Evolutionary conservation across 306 rosid species (phyloP).

Genomic region (Bauhinia variegata): DNA sequence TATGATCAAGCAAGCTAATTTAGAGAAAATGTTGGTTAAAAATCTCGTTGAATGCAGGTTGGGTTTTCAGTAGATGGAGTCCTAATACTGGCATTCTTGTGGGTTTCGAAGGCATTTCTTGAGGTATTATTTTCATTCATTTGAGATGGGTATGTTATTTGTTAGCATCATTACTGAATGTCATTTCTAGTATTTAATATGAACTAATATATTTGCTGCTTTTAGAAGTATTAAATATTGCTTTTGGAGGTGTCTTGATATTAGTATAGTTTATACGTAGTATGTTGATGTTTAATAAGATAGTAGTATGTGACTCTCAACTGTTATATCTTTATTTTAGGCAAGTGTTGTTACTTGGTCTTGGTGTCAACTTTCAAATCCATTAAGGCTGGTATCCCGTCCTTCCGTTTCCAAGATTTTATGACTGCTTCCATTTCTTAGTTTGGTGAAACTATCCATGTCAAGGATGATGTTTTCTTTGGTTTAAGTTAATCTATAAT

Average conservation of each 20-base stretch:
- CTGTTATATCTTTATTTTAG: not conserved
- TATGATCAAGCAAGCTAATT: not conserved
- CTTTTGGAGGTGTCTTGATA: not conserved
- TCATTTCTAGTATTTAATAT: not conserved
- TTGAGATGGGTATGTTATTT: not conserved
- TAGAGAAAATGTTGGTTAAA: not conserved
- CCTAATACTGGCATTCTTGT: conserved; percentile 64
- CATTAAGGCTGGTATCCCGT: not conserved
- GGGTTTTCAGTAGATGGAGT: conserved; percentile 76
- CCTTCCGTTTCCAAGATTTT: not conserved
- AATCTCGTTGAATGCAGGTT: conserved; percentile 42
- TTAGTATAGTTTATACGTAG: not conserved
- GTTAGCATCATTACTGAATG: not conserved
- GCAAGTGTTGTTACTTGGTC: not conserved
- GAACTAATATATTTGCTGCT: conserved; percentile 7
- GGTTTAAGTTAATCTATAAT: not conserved
- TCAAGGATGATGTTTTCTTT: no score
- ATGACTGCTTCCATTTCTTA: not conserved
- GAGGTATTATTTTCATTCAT: conserved; percentile 51
- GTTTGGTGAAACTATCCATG: not conserved
- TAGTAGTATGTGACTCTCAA: not conserved
- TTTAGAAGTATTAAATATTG: not conserved
- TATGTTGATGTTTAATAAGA: not conserved
- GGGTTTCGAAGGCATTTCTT: conserved; percentile 78
- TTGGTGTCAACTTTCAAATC: not conserved